phyloP scores from a whole-genome alignment of 495 filamentous ascomycete genomes.

The Annulohypoxylon moriforme region DNA sequence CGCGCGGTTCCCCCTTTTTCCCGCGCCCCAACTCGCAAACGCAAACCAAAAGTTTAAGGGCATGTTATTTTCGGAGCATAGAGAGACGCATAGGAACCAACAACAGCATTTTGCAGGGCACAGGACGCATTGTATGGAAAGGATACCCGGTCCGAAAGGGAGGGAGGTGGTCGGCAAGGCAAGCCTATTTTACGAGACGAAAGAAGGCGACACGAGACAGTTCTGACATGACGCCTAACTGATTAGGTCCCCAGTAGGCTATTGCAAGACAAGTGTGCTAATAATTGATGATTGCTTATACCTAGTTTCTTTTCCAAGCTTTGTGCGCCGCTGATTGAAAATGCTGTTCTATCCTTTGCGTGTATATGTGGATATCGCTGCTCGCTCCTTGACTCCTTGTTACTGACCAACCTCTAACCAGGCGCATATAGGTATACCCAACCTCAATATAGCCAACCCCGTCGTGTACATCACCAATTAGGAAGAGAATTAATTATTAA shows the following conservation, averaged over 20 bases:
- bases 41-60: constrained; percentile 14
- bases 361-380: constrained; percentile 7
- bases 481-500: not conserved
- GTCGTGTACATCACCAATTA: not conserved
- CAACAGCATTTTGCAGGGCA: constrained; percentile 26
- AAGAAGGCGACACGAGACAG: constrained; percentile 5
- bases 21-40: constrained; percentile 1
- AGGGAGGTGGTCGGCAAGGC: not conserved
- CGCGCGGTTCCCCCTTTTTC: not conserved
- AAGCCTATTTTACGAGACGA: not conserved
- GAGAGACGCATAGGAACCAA: constrained; percentile 13
- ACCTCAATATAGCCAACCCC: not conserved
- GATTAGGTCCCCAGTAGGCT: constrained; percentile 28
- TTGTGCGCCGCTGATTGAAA: not conserved
- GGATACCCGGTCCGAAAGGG: constrained; percentile 27
- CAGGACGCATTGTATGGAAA: constrained; percentile 32
- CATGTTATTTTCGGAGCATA: constrained; percentile 33
- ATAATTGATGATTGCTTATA: constrained; percentile 18
- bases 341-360: not conserved
- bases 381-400: not conserved
- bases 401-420: not conserved
- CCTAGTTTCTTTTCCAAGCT: not conserved
- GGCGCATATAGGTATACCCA: not conserved
- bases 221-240: constrained; percentile 7
- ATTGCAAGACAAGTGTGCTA: constrained; percentile 22